phyloP scores from a whole-genome alignment of 768 basidiomycete genomes.

The Leucocoprinus leucothites region DNA sequence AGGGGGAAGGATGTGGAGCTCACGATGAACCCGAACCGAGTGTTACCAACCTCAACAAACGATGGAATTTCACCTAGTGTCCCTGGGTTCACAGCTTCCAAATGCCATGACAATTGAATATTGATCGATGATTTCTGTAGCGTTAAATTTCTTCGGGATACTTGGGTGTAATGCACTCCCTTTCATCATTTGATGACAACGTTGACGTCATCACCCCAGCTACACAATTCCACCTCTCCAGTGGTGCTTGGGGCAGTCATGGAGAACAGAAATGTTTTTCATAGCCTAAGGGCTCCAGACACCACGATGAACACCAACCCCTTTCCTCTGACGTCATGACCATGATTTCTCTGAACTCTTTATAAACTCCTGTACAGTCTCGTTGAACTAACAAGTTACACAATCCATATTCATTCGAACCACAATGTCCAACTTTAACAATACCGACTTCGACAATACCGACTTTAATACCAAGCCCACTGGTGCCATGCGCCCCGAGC shows the following conservation, averaged over 20 bases:
- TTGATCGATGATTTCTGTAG: too few relatives aligned
- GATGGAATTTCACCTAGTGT: too few relatives aligned
- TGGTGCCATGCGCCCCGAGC: constrained; percentile 24
- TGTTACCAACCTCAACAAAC: too few relatives aligned
- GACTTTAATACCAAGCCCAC: constrained; percentile 1
- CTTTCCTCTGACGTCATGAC: not conserved
- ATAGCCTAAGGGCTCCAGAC: not conserved
- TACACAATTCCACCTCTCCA: not conserved
- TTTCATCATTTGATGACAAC: too few relatives aligned
- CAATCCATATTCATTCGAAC: not conserved
- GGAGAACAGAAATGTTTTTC: not conserved
- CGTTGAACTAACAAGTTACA: not conserved
- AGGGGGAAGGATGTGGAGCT: not conserved
- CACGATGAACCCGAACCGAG: too few relatives aligned
- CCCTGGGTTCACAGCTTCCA: too few relatives aligned
- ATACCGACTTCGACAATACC: not conserved
- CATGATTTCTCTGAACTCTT: not conserved
- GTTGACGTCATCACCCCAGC: too few relatives aligned
- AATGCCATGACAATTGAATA: too few relatives aligned
- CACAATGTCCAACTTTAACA: constrained; percentile 4
- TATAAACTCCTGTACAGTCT: not conserved
- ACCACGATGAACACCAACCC: not conserved
- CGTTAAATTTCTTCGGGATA: too few relatives aligned
- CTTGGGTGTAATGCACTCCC: too few relatives aligned
- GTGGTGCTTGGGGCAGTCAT: not conserved